These are phyloP conservation scores for Globomyces sp. DNA, from an alignment of 371 early-diverging fungal genomes.

Conservation along the genomic window DNA sequence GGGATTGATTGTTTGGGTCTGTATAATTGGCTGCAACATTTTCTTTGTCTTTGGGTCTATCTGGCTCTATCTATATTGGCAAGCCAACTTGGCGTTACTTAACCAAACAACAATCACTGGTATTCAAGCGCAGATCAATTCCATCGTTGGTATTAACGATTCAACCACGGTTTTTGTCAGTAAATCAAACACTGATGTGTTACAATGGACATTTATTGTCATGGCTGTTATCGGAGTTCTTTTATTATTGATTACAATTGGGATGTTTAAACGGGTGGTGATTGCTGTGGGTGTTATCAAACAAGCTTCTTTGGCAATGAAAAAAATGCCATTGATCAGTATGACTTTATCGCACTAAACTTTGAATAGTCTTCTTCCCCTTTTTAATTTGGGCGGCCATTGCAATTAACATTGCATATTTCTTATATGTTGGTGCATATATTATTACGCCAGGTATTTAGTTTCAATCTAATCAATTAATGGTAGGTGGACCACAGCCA, in stretches of 20 bases:
- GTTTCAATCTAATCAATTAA: no score
- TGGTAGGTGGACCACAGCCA: no score
- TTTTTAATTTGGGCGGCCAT: slow-evolving; percentile 11
- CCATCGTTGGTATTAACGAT: neutral
- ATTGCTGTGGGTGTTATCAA: slow-evolving; percentile 46
- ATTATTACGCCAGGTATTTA: slow-evolving; percentile 18
- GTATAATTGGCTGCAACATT: slow-evolving; percentile 30
- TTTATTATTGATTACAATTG: slow-evolving; percentile 18
- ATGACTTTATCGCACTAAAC: neutral
- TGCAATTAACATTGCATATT: slow-evolving; percentile 20
- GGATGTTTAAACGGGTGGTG: slow-evolving; percentile 31
- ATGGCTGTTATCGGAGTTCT: slow-evolving; percentile 13
- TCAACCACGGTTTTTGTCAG: neutral
- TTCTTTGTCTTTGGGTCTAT: slow-evolving; percentile 26
- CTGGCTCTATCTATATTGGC: slow-evolving; percentile 32
- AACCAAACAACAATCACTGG: neutral
- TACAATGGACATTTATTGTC: neutral
- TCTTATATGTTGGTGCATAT: slow-evolving; percentile 21
- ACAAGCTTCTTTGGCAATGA: slow-evolving; percentile 35
- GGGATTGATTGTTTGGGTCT: slow-evolving; percentile 42
- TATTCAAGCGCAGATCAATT: neutral
- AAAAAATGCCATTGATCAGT: slow-evolving; percentile 41
- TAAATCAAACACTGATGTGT: neutral
- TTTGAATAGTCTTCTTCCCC: slow-evolving; percentile 5
- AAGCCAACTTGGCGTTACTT: neutral